These are phyloP conservation scores for Thymus mandschuricus DNA, from an alignment of 257 asterid species.

Conservation along the genomic window DNA sequence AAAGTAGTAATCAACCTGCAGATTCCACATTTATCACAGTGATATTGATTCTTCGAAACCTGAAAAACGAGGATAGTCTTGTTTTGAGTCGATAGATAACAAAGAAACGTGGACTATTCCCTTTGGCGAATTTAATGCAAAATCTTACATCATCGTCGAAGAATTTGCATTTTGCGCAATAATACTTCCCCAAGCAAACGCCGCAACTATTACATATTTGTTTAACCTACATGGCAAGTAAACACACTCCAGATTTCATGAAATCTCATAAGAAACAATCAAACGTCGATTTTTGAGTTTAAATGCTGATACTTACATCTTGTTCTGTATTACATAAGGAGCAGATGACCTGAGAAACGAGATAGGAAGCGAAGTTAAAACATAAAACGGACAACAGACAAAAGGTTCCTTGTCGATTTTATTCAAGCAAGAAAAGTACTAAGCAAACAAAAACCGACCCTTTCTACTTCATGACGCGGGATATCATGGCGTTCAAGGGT, in stretches of 20 bases:
- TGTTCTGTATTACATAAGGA: constrained; percentile 47
- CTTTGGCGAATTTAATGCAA: neutral
- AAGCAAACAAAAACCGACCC: constrained; percentile 41
- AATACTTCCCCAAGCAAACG: constrained; percentile 67
- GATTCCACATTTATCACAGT: constrained; percentile 78
- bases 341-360: constrained; percentile 43
- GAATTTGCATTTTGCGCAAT: constrained; percentile 64
- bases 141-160: constrained; percentile 70
- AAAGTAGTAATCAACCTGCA: constrained; percentile 54
- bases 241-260: neutral
- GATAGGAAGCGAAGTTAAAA: neutral
- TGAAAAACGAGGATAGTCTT: constrained; percentile 13
- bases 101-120: neutral
- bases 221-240: constrained; percentile 35
- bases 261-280: neutral
- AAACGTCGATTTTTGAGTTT: neutral
- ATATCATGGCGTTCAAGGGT: constrained; percentile 63
- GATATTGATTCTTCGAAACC: constrained; percentile 73
- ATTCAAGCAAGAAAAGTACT: neutral
- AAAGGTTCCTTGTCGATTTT: neutral
- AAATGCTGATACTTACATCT: constrained; percentile 38
- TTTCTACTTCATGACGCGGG: constrained; percentile 66
- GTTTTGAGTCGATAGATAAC: neutral
- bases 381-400: neutral
- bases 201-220: constrained; percentile 53